A percentile compares a stretch with the other conserved stretches of the same genome.
These are phyloP conservation scores for Drechslerella dactyloides DNA, from an alignment of 2,329 filamentous ascomycete genomes.

Conservation along the genomic window DNA sequence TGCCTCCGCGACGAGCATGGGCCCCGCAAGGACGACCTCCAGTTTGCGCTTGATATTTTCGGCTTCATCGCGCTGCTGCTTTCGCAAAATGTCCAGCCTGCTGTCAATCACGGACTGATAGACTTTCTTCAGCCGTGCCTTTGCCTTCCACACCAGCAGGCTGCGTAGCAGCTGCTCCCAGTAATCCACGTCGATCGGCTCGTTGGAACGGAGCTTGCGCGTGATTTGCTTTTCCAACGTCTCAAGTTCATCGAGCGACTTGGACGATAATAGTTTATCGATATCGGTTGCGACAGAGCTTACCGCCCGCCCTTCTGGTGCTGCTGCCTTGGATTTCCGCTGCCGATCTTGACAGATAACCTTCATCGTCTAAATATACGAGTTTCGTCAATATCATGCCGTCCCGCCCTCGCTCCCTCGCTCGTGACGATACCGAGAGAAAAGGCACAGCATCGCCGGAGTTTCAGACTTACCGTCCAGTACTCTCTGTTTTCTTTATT, in stretches of 20 bases:
- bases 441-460: background rate
- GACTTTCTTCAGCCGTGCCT: constrained; percentile 78
- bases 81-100: constrained; percentile 70
- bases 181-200: constrained; percentile 94
- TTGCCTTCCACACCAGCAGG: constrained; percentile 88
- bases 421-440: background rate
- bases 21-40: constrained; percentile 61
- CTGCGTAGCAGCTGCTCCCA: constrained; percentile 92
- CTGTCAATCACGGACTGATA: constrained; percentile 76
- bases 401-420: background rate
- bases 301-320: constrained; percentile 74
- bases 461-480: constrained; percentile 69
- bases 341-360: constrained; percentile 79
- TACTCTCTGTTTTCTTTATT: constrained; percentile 81
- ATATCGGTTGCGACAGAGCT: constrained; percentile 85
- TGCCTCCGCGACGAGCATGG: constrained; percentile 53
- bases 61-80: constrained; percentile 73
- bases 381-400: constrained; percentile 13
- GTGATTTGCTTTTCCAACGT: constrained; percentile 85
- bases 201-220: constrained; percentile 82
- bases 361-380: constrained; percentile 70
- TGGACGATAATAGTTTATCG: constrained; percentile 82
- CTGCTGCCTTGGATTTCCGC: constrained; percentile 66
- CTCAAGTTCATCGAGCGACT: constrained; percentile 85
- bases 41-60: constrained; percentile 64